Evolutionary conservation across 2,329 filamentous ascomycete species (phyloP).

Genomic region (Aspergillus chevalieri): DNA sequence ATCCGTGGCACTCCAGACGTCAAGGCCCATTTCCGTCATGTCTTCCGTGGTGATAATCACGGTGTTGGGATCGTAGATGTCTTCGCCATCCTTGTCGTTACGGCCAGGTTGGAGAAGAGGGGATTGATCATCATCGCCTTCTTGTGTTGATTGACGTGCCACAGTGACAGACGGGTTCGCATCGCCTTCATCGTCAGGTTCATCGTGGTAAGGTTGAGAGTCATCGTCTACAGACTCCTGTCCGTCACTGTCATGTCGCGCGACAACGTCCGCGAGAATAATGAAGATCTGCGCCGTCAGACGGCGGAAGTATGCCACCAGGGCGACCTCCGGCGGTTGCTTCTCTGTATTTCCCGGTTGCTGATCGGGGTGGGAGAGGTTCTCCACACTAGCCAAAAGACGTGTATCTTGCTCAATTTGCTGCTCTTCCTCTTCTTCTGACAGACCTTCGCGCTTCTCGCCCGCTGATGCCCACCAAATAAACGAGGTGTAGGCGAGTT

Average conservation of each 20-base stretch:
- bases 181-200: constrained; percentile 19
- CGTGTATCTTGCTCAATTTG: constrained; percentile 40
- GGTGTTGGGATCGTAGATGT: constrained; percentile 5
- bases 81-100: constrained; percentile 8
- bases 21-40: constrained; percentile 44
- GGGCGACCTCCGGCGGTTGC: constrained; percentile 40
- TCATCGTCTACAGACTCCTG: constrained; percentile 10
- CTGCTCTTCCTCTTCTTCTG: constrained; percentile 48
- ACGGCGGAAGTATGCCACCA: constrained; percentile 47
- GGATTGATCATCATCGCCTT: not conserved
- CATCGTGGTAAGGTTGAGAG: constrained; percentile 15
- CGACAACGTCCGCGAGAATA: constrained; percentile 39
- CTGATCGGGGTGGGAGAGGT: constrained; percentile 23
- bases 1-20: constrained; percentile 44
- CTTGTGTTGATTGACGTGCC: constrained; percentile 16
- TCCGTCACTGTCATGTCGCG: constrained; percentile 30
- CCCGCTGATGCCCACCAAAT: constrained; percentile 65
- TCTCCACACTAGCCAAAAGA: constrained; percentile 33
- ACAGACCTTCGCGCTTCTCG: constrained; percentile 50
- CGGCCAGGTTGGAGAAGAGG: not conserved
- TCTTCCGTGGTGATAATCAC: constrained; percentile 39
- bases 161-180: constrained; percentile 16
- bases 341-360: constrained; percentile 22
- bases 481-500: constrained; percentile 56
- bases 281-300: constrained; percentile 42